A percentile compares a stretch with the other conserved stretches of the same genome.
Evolutionary conservation across 805 yeast genomes (phyloP).

Genomic region (Lachancea meyersii): DNA sequence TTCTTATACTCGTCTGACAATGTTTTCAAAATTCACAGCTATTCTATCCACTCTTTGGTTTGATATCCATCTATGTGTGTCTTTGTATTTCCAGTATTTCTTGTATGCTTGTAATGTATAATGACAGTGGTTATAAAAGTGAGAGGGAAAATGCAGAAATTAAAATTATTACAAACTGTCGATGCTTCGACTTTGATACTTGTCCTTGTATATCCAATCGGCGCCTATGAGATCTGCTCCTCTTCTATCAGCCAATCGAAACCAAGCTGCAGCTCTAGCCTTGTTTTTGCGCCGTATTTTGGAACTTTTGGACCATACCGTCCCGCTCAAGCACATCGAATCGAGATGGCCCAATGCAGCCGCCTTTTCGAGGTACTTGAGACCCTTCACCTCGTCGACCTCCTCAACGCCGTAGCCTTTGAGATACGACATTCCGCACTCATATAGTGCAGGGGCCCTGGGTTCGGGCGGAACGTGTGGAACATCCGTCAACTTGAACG

Average conservation of each 20-base stretch:
- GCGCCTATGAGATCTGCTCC: conserved; percentile 61
- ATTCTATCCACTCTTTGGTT: too few relatives aligned
- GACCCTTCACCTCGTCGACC: conserved; percentile 50
- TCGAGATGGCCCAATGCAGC: conserved; percentile 63
- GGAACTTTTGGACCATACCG: conserved; percentile 56
- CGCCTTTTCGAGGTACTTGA: conserved; percentile 54
- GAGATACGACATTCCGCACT: conserved; percentile 51
- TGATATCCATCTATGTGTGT: background rate
- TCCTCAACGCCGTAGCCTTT: conserved; percentile 47
- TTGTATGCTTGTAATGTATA: background rate
- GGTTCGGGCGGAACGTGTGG: conserved; percentile 39
- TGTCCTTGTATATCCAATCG: conserved; percentile 69
- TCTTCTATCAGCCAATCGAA: conserved; percentile 54
- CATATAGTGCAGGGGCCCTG: conserved; percentile 47
- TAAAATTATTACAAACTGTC: conserved; percentile 5
- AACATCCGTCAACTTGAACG: conserved; percentile 31
- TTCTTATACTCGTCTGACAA: too few relatives aligned
- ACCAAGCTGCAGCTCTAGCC: conserved; percentile 62
- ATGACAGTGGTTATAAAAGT: too few relatives aligned
- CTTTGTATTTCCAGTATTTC: background rate
- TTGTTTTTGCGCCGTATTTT: conserved; percentile 49
- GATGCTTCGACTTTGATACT: conserved; percentile 35
- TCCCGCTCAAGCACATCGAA: conserved; percentile 64
- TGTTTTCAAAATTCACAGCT: too few relatives aligned
- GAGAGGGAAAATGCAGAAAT: background rate